Evolutionary conservation across 257 asterid species (phyloP).

Genomic region (Solanum bulbocastanum): DNA sequence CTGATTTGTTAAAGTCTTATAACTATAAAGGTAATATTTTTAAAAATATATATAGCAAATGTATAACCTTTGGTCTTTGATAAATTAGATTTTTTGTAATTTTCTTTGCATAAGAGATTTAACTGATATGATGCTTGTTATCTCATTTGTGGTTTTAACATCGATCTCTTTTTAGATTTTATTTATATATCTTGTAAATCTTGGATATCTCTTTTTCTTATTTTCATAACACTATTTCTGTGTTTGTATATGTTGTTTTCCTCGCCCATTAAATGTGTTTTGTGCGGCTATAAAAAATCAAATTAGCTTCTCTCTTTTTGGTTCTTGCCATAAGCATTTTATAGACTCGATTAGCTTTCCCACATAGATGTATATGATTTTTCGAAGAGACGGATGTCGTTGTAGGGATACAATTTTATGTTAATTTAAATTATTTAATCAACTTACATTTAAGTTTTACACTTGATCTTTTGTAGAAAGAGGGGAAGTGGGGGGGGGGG

Average conservation of each 20-base stretch:
- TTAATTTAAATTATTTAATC: neutral
- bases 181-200: neutral
- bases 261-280: neutral
- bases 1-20: neutral
- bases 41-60: neutral
- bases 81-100: neutral
- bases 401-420: neutral
- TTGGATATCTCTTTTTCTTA: neutral
- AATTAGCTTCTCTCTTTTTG: neutral
- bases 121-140: neutral
- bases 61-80: neutral
- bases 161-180: neutral
- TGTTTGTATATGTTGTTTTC: neutral
- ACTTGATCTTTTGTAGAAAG: neutral
- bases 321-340: neutral
- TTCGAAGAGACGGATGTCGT: neutral
- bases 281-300: neutral
- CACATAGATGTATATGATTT: neutral
- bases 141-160: neutral
- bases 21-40: neutral
- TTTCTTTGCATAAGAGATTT: neutral
- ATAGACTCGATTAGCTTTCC: neutral
- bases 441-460: neutral
- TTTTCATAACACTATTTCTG: neutral
- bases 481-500: fast-evolving